Evolutionary conservation across 495 filamentous ascomycete genomes (phyloP), one percentile per base, ranked within the genome.

Genomic region (Aspergillus incahuasiensis): DNA sequence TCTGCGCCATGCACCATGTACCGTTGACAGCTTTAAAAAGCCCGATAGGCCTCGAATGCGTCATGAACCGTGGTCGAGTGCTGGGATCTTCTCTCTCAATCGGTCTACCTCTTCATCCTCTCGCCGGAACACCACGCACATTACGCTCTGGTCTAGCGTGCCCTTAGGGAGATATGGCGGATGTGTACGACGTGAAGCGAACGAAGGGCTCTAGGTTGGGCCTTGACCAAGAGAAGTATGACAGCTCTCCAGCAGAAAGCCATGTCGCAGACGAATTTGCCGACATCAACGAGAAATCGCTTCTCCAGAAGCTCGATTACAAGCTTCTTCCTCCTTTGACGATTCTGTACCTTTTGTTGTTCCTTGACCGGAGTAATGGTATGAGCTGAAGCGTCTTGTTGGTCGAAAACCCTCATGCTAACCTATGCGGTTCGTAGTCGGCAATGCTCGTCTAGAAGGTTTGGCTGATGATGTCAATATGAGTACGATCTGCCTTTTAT

Each of bases 341-440:
- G 0, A 63, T 90, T 1, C 66, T 91, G 18, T 91, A 89, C 62
- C 70, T 90, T 15, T 68, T 90, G 5, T 89, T 85, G 5, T 90
- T 91, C 54, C 69, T 91, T 18, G 87, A 90, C 61, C 77, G 87
- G 49, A 87, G 83, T 67, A 91, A 90, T 73, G 85, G 82, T 85
- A 70, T 15, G 61, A 22, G 20, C 40, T 13, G 18, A 3, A 20
- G 24, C 28, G 5, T 7, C 11, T 7, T 32, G 9, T 18, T 20
- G n/a, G 11, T 30, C 28, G 19, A 24, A n/a, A 22, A 66, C 64
- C 75, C 5, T n/a, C n/a, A 11, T 35, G 44, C 59, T 67, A 32
- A 67, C 21, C 0, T 5, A 16, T 35, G 22, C 39, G 16, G 44
- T 48, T 28, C 28, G 24, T 50, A 79, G 78, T 84, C 43, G 81